Conservation (phyloP, 345 rosid species). For the Zanthoxylum bungeanum region DNA sequence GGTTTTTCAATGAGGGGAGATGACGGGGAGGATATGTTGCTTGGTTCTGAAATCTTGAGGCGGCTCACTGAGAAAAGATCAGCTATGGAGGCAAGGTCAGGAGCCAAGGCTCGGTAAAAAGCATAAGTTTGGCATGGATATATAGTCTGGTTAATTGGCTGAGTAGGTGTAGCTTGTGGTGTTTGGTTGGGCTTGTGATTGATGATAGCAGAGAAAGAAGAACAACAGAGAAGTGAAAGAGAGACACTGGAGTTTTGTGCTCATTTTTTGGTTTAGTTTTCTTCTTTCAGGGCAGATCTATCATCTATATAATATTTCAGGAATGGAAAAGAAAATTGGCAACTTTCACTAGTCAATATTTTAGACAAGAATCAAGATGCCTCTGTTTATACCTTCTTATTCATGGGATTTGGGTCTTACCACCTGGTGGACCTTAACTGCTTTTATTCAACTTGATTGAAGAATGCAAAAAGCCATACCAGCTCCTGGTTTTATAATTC, state of each 20-base stretch:
- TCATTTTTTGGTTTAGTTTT: constrained; percentile 16
- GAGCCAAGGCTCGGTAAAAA: constrained; percentile 44
- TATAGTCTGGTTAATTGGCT: constrained; percentile 29
- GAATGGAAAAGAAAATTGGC: neutral
- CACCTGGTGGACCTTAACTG: neutral
- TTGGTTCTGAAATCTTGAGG: constrained; percentile 53
- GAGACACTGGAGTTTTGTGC: constrained; percentile 4
- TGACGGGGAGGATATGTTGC: constrained; percentile 55
- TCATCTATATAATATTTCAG: neutral
- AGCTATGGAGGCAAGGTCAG: constrained; percentile 50
- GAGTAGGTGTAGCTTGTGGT: constrained; percentile 42
- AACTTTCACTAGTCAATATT: neutral
- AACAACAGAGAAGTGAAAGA: constrained; percentile 22
- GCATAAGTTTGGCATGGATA: constrained; percentile 61
- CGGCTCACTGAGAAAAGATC: constrained; percentile 65
- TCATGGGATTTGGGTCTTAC: neutral
- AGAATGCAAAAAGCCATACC: neutral
- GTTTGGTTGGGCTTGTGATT: constrained; percentile 37
- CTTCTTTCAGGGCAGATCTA: neutral
- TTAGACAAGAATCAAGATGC: neutral
- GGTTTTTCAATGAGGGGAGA: constrained; percentile 39
- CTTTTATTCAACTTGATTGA: neutral
- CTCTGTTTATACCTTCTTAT: neutral
- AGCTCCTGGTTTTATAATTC: neutral
- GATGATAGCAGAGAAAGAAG: constrained; percentile 19